Evolutionary conservation across 768 basidiomycete genomes (phyloP), one percentile per base, ranked within the genome.

Genomic region (Amanita phalloides): DNA sequence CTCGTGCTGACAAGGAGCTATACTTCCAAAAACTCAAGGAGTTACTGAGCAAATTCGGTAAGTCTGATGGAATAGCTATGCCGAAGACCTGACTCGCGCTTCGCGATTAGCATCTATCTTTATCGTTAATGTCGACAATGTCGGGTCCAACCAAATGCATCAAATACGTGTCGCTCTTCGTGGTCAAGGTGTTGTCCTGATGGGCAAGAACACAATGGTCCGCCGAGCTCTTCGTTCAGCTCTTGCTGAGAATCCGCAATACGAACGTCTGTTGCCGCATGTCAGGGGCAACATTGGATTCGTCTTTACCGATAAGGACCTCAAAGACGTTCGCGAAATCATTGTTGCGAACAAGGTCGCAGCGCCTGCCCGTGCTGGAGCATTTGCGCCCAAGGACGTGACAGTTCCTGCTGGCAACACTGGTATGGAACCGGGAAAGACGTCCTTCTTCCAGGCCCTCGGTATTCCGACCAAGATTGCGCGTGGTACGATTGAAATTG

Each of bases 161-260:
- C 92, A 95, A 69, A 94, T 95, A 58, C 92, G 89, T 77, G 86
- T 84, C 50, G 77, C 94, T 47, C 91, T 99, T 70, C 91, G 96
- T 62, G 92, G 93, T 64, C 92, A 90, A 69, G 96, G 90, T 75
- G 74, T 93, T 55, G 93, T 99, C 59, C 72, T 99, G 62, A 99
- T 99, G 96, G 96, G 96, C 67, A 99, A 99, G 77, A 99, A 99
- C 84, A 99, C 96, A 67, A 97, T 98, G 95, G 94, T 99, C 63
- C 90, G 96, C 75, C 91, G 96, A 62, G 96, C 93, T 55, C 80
- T 99, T 56, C 92, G 96, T 57, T 77, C 84, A 63, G 82, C 97
- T 71, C 82, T 97, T 64, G 55, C 78, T 58, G 96, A 98, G 62
- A 77, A 73, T 76, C 96, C 95, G 49, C 86, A 93, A 66, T 94